These are phyloP conservation scores for Sporisorium sorghi DNA, from an alignment of 1,284 basidiomycete species.

Conservation along the genomic window DNA sequence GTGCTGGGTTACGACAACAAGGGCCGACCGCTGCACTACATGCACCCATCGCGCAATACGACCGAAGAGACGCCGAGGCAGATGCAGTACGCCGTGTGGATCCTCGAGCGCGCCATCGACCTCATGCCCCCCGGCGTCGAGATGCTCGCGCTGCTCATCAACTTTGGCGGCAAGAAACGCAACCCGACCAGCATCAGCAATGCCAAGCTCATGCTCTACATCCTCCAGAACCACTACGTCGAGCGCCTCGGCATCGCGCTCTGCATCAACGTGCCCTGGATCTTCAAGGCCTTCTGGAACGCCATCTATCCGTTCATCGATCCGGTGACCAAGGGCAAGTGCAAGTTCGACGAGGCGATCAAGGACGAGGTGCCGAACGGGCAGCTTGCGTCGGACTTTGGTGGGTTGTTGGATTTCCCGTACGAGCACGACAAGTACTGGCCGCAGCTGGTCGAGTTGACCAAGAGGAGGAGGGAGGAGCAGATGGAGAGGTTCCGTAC, in stretches of 20 bases:
- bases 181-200: constrained; percentile 62
- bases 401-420: constrained; percentile 67
- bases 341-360: constrained; percentile 66
- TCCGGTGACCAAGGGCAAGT: constrained; percentile 69
- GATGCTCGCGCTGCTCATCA: constrained; percentile 64
- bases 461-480: constrained; percentile 72
- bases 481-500: constrained; percentile 74
- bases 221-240: constrained; percentile 67
- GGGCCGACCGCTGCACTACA: constrained; percentile 70
- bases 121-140: constrained; percentile 69
- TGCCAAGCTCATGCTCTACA: constrained; percentile 68
- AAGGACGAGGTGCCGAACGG: constrained; percentile 57
- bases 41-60: constrained; percentile 69
- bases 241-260: constrained; percentile 69
- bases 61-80: constrained; percentile 66
- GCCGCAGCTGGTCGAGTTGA: constrained; percentile 75
- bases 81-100: constrained; percentile 71
- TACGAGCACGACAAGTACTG: constrained; percentile 82
- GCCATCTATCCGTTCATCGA: constrained; percentile 70
- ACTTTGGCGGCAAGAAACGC: constrained; percentile 61
- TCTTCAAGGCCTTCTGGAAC: constrained; percentile 58
- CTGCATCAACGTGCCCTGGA: constrained; percentile 68
- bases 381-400: constrained; percentile 61
- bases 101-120: constrained; percentile 69
- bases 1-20: constrained; percentile 69